These are phyloP conservation scores for Isoetes engelmannii DNA, from an alignment of 83 land plant species.

Conservation along the genomic window DNA sequence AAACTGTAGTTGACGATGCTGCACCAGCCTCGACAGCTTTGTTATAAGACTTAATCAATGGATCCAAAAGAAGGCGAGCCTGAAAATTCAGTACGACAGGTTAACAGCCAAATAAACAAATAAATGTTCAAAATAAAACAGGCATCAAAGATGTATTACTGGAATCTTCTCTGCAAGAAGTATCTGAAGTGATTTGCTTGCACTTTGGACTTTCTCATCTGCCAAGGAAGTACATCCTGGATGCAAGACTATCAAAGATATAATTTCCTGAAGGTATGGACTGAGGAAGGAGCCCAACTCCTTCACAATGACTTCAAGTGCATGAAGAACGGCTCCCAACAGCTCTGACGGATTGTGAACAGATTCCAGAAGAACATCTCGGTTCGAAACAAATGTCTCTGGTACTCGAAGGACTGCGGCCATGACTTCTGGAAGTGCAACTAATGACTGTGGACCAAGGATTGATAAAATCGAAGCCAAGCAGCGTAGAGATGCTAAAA, in stretches of 20 bases:
- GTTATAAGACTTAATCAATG: slow-evolving; percentile 47
- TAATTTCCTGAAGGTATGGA: slow-evolving; percentile 68
- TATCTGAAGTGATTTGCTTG: slow-evolving; percentile 38
- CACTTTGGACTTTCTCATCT: slow-evolving; percentile 34
- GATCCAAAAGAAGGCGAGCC: slow-evolving; percentile 73
- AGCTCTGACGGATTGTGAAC: slow-evolving; percentile 9
- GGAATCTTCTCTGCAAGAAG: slow-evolving; percentile 57
- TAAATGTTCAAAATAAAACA: neutral
- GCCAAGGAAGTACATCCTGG: slow-evolving; percentile 29
- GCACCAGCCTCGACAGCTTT: slow-evolving; percentile 51
- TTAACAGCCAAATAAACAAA: neutral
- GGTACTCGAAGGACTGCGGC: slow-evolving; percentile 25
- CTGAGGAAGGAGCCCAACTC: slow-evolving; percentile 72
- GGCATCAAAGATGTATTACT: slow-evolving; percentile 23
- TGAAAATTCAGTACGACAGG: slow-evolving; percentile 17
- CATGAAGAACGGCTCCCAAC: slow-evolving; percentile 34
- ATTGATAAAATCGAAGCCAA: slow-evolving; percentile 43
- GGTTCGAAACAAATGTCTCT: slow-evolving; percentile 15
- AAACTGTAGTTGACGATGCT: slow-evolving; percentile 36
- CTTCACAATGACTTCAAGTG: slow-evolving; percentile 50
- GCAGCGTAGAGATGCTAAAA: slow-evolving; percentile 42
- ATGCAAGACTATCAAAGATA: slow-evolving; percentile 43
- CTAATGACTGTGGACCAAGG: slow-evolving; percentile 56
- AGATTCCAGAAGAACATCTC: neutral
- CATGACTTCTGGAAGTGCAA: slow-evolving; percentile 60